phyloP scores from a whole-genome alignment of 2,329 filamentous ascomycete species.

The Trichoderma oligosporum region DNA sequence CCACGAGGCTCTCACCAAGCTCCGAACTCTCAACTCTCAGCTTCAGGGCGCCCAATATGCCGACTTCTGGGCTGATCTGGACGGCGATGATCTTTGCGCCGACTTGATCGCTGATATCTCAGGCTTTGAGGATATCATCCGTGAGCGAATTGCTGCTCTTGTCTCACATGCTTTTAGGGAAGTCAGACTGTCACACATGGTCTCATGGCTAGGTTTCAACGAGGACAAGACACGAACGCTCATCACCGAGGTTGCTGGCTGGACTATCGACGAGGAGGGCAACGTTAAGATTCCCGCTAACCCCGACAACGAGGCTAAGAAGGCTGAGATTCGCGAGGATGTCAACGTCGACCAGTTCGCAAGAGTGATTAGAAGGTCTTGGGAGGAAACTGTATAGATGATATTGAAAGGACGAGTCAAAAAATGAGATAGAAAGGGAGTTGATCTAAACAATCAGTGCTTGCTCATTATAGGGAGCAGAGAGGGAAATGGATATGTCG shows the following conservation, averaged over 20 bases:
- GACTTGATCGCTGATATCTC: slow-evolving; percentile 91
- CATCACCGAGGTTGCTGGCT: slow-evolving; percentile 79
- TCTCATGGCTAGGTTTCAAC: slow-evolving; percentile 72
- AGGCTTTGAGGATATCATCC: slow-evolving; percentile 92
- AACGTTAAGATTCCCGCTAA: slow-evolving; percentile 79
- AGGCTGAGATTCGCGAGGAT: slow-evolving; percentile 90
- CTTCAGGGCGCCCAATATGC: slow-evolving; percentile 88
- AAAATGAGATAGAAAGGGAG: slow-evolving; percentile 16
- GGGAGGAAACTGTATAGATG: slow-evolving; percentile 60
- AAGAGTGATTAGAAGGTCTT: slow-evolving; percentile 75
- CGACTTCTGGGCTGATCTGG: slow-evolving; percentile 87
- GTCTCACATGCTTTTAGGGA: slow-evolving; percentile 78
- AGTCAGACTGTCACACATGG: slow-evolving; percentile 63
- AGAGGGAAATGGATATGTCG: slow-evolving; percentile 29
- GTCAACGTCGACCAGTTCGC: slow-evolving; percentile 86
- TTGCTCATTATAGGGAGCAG: slow-evolving; percentile 22
- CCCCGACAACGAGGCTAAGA: slow-evolving; percentile 96
- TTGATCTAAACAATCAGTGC: slow-evolving; percentile 23
- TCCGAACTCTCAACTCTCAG: slow-evolving; percentile 76
- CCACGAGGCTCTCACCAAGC: slow-evolving; percentile 85
- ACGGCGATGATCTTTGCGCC: slow-evolving; percentile 92
- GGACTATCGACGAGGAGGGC: slow-evolving; percentile 67
- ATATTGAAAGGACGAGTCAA: not conserved
- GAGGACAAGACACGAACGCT: slow-evolving; percentile 70
- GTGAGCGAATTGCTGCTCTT: slow-evolving; percentile 82